These are phyloP conservation scores for Massariosphaeria phaeospora DNA, from an alignment of 495 filamentous ascomycete species.

Conservation along the genomic window DNA sequence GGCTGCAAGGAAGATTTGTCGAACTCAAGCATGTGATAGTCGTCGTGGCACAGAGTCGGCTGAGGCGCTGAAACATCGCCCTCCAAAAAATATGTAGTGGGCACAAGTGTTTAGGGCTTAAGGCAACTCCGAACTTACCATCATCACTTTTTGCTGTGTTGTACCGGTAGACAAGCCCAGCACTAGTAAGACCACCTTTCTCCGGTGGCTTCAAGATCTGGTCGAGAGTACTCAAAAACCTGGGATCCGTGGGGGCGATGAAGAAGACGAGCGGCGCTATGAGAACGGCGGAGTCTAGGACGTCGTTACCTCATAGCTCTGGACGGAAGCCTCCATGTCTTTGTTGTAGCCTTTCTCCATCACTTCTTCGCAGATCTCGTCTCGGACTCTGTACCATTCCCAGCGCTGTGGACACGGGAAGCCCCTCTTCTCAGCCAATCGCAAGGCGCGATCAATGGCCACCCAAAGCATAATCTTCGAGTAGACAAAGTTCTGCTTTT, in stretches of 20 bases:
- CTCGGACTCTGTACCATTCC: conserved; percentile 57
- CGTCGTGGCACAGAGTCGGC: no score
- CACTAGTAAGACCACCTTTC: conserved; percentile 66
- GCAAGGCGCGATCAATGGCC: conserved; percentile 64
- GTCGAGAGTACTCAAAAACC: conserved; percentile 65
- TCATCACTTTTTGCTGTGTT: conserved; percentile 61
- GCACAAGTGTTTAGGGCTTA: no score
- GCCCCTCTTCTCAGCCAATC: conserved; percentile 63
- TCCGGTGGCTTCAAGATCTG: conserved; percentile 60
- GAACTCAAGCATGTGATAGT: no score
- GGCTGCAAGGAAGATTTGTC: no score
- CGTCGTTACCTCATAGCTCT: conserved; percentile 64
- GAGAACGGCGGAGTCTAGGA: conserved; percentile 64
- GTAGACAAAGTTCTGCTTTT: conserved; percentile 68
- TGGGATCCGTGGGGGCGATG: conserved; percentile 65
- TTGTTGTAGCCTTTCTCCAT: conserved; percentile 67
- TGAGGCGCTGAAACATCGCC: no score
- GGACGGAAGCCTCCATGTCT: conserved; percentile 60
- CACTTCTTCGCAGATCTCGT: conserved; percentile 64
- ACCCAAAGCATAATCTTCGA: conserved; percentile 75
- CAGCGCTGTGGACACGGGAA: conserved; percentile 63
- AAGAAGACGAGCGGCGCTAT: conserved; percentile 73
- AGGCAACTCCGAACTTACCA: conserved; percentile 50
- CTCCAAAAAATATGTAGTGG: no score
- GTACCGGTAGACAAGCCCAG: conserved; percentile 67